phyloP scores from a whole-genome alignment of 2,329 filamentous ascomycete species.

The Blastomyces emzantsi region DNA sequence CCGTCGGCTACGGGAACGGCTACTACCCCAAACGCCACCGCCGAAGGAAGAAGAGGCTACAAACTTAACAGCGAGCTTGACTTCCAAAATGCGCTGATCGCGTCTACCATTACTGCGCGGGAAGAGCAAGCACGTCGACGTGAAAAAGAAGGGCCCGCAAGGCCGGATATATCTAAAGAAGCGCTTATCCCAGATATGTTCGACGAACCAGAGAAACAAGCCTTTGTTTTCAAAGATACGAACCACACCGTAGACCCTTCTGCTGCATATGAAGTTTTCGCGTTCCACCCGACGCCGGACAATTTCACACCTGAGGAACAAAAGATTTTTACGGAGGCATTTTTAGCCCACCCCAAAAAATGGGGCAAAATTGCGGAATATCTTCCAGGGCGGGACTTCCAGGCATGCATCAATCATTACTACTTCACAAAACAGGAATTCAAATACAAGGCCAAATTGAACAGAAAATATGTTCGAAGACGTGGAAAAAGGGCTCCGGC shows the following conservation, averaged over 20 bases:
- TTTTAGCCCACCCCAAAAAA: slow-evolving; percentile 42
- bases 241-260: slow-evolving; percentile 36
- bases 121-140: slow-evolving; percentile 40
- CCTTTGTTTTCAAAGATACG: slow-evolving; percentile 38
- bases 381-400: slow-evolving; percentile 38
- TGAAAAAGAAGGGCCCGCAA: slow-evolving; percentile 36
- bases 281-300: slow-evolving; percentile 38
- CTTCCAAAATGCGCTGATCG: slow-evolving; percentile 40
- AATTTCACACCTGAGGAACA: slow-evolving; percentile 43
- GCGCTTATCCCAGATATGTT: slow-evolving; percentile 43
- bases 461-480: slow-evolving; percentile 38
- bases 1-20: slow-evolving; percentile 13
- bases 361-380: slow-evolving; percentile 44
- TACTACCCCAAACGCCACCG: slow-evolving; percentile 17
- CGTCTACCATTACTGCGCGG: slow-evolving; percentile 41
- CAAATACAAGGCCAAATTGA: slow-evolving; percentile 43
- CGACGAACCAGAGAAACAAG: slow-evolving; percentile 31
- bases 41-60: slow-evolving; percentile 35
- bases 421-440: slow-evolving; percentile 43
- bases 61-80: slow-evolving; percentile 43
- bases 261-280: slow-evolving; percentile 36
- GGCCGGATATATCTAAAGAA: slow-evolving; percentile 38
- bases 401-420: slow-evolving; percentile 44
- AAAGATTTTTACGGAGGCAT: slow-evolving; percentile 38
- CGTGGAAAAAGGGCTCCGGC: slow-evolving; percentile 30